A percentile compares a stretch with the other conserved stretches of the same genome.
Conservation (phyloP, 768 basidiomycete genomes). For the Lepiota venenata region DNA sequence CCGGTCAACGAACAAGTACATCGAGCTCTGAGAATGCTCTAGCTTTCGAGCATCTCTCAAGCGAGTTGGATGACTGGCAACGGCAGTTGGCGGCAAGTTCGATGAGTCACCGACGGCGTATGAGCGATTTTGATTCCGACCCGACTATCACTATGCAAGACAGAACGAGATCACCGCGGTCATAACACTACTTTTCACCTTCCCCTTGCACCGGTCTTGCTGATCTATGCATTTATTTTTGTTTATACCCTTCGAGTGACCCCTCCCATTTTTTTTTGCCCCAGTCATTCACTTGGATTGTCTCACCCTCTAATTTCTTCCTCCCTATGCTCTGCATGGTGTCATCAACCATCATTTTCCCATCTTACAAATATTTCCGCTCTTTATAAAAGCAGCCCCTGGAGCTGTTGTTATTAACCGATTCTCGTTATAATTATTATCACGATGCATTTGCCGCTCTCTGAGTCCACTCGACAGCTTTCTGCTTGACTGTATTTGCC, state of each 20-base stretch:
- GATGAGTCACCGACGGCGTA: slow-evolving; percentile 67
- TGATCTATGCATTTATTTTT: slow-evolving; percentile 34
- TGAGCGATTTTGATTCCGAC: slow-evolving; percentile 70
- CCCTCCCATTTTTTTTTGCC: slow-evolving; percentile 25
- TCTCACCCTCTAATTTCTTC: slow-evolving; percentile 30
- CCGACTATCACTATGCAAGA: slow-evolving; percentile 40
- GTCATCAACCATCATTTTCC: slow-evolving; percentile 19
- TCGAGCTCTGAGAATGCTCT: slow-evolving; percentile 82
- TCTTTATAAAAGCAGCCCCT: slow-evolving; percentile 11
- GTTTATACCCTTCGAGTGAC: slow-evolving; percentile 46
- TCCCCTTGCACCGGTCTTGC: slow-evolving; percentile 16
- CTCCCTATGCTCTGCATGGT: slow-evolving; percentile 25
- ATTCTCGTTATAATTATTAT: slow-evolving; percentile 3
- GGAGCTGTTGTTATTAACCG: slow-evolving; percentile 10
- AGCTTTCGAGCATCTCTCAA: slow-evolving; percentile 75
- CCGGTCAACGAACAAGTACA: slow-evolving; percentile 60
- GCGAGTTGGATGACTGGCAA: slow-evolving; percentile 85
- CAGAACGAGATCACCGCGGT: slow-evolving; percentile 57
- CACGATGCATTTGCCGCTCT: slow-evolving; percentile 36
- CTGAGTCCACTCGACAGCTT: slow-evolving; percentile 91
- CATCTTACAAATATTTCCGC: slow-evolving; percentile 33
- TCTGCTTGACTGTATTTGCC: slow-evolving; percentile 74
- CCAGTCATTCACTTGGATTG: slow-evolving; percentile 57
- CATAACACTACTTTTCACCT: slow-evolving; percentile 33
- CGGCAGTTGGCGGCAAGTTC: slow-evolving; percentile 72